phyloP scores from a whole-genome alignment of 2,329 filamentous ascomycete genomes.

The Trichoderma sp. region DNA sequence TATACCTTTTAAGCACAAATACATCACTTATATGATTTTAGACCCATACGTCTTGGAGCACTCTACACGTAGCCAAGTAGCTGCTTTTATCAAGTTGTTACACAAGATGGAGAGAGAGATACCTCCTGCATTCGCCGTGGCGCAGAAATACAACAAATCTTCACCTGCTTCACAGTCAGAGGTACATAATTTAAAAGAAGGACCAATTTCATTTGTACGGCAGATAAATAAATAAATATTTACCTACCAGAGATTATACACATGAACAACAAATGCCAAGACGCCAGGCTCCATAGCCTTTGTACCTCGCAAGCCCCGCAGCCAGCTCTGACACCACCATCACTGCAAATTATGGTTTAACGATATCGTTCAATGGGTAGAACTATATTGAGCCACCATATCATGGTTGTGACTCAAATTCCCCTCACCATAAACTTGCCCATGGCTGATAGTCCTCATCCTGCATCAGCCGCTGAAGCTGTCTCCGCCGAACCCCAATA shows the following conservation, averaged over 20 bases:
- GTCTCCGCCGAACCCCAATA: conserved; percentile 5
- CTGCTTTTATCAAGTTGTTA: too few relatives aligned
- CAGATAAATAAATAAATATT: neutral
- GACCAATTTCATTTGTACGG: too few relatives aligned
- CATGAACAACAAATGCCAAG: neutral
- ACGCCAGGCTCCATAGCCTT: neutral
- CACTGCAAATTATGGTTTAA: neutral
- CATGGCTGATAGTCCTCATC: neutral
- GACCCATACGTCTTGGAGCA: too few relatives aligned
- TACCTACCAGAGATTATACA: neutral
- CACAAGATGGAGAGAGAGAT: too few relatives aligned
- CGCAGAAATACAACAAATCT: too few relatives aligned
- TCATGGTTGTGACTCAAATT: neutral
- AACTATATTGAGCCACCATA: neutral
- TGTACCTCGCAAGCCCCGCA: neutral
- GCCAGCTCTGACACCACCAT: neutral
- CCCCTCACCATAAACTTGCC: conserved; percentile 2
- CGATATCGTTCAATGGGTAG: conserved; percentile 26
- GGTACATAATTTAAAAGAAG: too few relatives aligned
- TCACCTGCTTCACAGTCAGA: too few relatives aligned
- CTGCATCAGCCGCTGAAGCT: conserved; percentile 13
- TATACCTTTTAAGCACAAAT: too few relatives aligned
- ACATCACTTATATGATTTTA: too few relatives aligned
- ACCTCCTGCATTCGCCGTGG: too few relatives aligned
- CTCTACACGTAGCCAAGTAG: too few relatives aligned